Conservation (phyloP, 257 asterid genomes). For the Primulina eburnea region DNA sequence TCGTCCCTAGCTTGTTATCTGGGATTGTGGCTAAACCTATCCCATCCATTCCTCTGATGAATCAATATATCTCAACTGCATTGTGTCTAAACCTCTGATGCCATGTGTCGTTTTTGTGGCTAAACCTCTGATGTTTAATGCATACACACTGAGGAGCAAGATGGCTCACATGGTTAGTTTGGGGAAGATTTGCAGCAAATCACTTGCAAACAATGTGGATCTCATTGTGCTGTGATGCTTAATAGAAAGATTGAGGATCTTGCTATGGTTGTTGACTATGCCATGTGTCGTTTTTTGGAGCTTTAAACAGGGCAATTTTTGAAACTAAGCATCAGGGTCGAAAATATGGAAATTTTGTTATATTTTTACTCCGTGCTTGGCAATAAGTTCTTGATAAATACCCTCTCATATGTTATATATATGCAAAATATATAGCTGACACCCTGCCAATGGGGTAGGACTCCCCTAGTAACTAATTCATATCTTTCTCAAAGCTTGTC, state of each 20-base stretch:
- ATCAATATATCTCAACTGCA: no score
- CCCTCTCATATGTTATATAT: background rate
- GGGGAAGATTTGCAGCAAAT: conserved; percentile 15
- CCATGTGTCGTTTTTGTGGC: no score
- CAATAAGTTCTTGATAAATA: no score
- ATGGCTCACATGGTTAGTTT: no score
- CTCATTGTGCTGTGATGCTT: conserved; percentile 7
- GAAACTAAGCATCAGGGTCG: background rate
- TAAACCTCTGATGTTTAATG: no score
- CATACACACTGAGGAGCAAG: no score
- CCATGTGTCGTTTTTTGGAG: conserved; percentile 7
- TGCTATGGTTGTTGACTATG: conserved; percentile 2
- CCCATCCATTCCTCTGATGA: no score
- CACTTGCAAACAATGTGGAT: conserved; percentile 6
- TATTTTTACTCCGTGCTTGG: no score
- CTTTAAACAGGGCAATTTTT: background rate
- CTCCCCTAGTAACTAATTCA: background rate
- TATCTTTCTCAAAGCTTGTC: background rate
- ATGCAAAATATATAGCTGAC: background rate
- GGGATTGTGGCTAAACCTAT: no score
- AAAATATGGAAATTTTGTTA: background rate
- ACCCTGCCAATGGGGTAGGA: background rate
- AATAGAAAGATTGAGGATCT: conserved; percentile 24
- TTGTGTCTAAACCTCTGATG: no score
- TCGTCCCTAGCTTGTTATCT: no score